Evolutionary conservation across 2,329 filamentous ascomycete genomes (phyloP), one percentile per base, ranked within the genome.

Genomic region (Pseudogymnoascus sp.): DNA sequence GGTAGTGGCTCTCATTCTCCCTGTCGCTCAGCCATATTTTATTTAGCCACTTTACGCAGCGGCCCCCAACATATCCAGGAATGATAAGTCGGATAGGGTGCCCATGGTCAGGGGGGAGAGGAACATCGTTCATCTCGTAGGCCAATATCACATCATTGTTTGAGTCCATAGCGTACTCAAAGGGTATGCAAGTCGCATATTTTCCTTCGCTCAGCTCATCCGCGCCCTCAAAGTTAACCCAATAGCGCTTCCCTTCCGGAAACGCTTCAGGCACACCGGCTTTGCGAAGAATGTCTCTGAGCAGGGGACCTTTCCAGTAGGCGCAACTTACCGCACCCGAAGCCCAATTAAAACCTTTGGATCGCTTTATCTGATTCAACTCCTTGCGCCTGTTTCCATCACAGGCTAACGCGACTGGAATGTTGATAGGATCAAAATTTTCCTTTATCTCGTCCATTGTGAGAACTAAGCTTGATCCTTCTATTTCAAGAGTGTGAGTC

Each of bases 341-440:
- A 12, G 74, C 76, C 75, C 75, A 82, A 64, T 75, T 74, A 67
- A 81, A 79, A 1, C 78, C 79, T 63, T 79, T 79, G 2, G 75
- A 76, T 38, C 59, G 57, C 57, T 74, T 76, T 60, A 72, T 76
- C 57, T 80, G 70, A 71, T 80, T 76, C 43, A 82, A 70, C 64
- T 82, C 80, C 60, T 80, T 81, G 9, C 80, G 70, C 4, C 80
- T 68, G 63, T 79, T 81, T 0, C 79, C 79, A 41, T 79, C 77
- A 64, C 80, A 82, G 18, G 76, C 78, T 2, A 82, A 67, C 0
- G 74, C 67, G 5, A 81, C 74, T 6, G 78, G 74, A 43, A 81
- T 79, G 60, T 80, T 82, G 65, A 81, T 74, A 2, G 67, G 63
- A 2, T 74, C 68, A 61, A 80, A 82, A 3, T 74, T 68, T 30